These are phyloP conservation scores for Scedosporium minutisporum DNA, from an alignment of 2,329 filamentous ascomycete species.

Conservation along the genomic window DNA sequence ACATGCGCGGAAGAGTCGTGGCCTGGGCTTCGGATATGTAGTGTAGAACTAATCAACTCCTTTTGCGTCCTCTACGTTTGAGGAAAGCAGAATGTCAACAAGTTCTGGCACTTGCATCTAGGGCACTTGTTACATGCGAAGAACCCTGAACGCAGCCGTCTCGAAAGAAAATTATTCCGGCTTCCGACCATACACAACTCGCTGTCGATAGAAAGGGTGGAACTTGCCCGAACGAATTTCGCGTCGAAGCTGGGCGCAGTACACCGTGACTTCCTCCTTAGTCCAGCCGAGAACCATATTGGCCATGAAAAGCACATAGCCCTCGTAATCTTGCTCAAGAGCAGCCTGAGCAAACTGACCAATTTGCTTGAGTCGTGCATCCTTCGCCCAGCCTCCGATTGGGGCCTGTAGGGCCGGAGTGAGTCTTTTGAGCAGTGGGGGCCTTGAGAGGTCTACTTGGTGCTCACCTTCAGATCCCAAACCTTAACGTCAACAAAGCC, in stretches of 20 bases:
- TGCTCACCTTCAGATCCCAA: constrained; percentile 14
- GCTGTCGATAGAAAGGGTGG: constrained; percentile 30
- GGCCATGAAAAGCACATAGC: constrained; percentile 26
- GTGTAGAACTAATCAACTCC: no score
- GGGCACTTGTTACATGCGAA: no score
- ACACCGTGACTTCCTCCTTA: constrained; percentile 20
- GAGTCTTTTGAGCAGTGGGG: not conserved
- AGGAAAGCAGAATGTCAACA: no score
- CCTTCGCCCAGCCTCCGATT: constrained; percentile 33
- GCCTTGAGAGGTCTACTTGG: not conserved
- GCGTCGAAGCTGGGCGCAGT: constrained; percentile 22
- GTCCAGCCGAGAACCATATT: constrained; percentile 23
- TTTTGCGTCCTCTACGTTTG: no score
- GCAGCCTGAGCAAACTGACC: constrained; percentile 28
- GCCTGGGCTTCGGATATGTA: no score
- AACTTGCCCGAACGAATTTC: constrained; percentile 24
- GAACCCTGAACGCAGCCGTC: no score
- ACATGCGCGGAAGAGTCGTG: no score
- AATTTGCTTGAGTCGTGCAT: constrained; percentile 32
- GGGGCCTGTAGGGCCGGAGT: constrained; percentile 18
- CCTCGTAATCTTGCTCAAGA: constrained; percentile 22
- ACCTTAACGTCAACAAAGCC: constrained; percentile 18
- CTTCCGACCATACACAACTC: constrained; percentile 11
- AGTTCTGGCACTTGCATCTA: no score
- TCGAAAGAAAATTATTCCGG: not conserved